Evolutionary conservation across 2,329 filamentous ascomycete genomes (phyloP).

Genomic region (Stromatinia cepivora): DNA sequence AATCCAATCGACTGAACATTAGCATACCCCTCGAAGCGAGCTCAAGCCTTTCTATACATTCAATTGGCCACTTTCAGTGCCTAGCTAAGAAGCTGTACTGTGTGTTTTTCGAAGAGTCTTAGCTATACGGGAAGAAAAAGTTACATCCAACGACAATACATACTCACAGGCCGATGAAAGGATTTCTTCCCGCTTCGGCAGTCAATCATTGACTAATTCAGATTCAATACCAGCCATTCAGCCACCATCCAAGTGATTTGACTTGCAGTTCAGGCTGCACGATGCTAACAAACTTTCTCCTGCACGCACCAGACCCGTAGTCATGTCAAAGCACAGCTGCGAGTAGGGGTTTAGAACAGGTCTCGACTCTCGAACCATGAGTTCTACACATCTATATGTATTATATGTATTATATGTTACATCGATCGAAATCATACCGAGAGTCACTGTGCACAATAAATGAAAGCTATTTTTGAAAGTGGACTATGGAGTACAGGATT

Average conservation of each 20-base stretch:
- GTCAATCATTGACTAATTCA: background rate
- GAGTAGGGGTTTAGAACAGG: background rate
- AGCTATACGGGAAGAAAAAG: background rate
- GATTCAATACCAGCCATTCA: background rate
- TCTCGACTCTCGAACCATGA: background rate
- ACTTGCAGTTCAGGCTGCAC: background rate
- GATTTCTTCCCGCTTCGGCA: background rate
- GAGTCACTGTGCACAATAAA: background rate
- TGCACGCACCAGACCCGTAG: background rate
- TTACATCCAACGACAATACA: background rate
- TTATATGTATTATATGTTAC: background rate
- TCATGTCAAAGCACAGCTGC: background rate
- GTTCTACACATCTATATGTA: background rate
- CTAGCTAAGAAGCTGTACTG: background rate
- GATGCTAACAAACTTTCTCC: background rate
- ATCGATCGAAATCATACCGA: background rate
- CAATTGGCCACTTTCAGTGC: background rate
- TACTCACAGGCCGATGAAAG: background rate
- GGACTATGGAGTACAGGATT: background rate
- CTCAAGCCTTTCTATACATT: background rate
- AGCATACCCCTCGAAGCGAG: background rate
- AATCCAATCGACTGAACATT: background rate
- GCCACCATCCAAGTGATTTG: background rate
- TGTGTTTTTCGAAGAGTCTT: background rate
- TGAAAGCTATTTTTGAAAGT: conserved; percentile 10